phyloP scores from a whole-genome alignment of 2,329 filamentous ascomycete genomes.

The Xylariaceae sp. region DNA sequence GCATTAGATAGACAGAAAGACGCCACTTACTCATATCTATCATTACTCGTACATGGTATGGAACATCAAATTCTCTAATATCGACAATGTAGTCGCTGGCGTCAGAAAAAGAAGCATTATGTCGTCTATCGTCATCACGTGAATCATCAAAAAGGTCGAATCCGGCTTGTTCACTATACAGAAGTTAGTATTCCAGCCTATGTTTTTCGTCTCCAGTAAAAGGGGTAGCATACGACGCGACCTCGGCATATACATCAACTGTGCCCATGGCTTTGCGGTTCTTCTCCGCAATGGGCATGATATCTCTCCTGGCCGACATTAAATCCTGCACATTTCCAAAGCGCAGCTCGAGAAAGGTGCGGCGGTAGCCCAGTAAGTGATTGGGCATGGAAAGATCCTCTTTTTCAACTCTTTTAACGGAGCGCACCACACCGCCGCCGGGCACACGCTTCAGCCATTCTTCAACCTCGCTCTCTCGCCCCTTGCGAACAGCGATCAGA shows the following conservation, averaged over 20 bases:
- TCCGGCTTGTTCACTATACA: slow-evolving; percentile 31
- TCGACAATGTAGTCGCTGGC: slow-evolving; percentile 97
- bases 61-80: slow-evolving; percentile 98
- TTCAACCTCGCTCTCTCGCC: slow-evolving; percentile 88
- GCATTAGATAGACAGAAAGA: background rate
- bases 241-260: slow-evolving; percentile 98
- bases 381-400: slow-evolving; percentile 96
- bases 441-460: slow-evolving; percentile 84
- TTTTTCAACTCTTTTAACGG: slow-evolving; percentile 74
- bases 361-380: slow-evolving; percentile 84
- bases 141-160: slow-evolving; percentile 94
- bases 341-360: slow-evolving; percentile 81
- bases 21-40: slow-evolving; percentile 74
- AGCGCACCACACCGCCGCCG: slow-evolving; percentile 78
- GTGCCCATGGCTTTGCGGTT: slow-evolving; percentile 95
- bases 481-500: slow-evolving; percentile 82
- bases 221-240: slow-evolving; percentile 66
- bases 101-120: slow-evolving; percentile 73
- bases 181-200: slow-evolving; percentile 13
- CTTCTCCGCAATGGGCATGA: slow-evolving; percentile 90
- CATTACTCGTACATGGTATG: slow-evolving; percentile 97
- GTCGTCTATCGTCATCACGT: slow-evolving; percentile 76
- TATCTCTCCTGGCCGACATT: slow-evolving; percentile 75
- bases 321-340: slow-evolving; percentile 88
- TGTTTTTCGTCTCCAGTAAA: background rate